Conservation (phyloP, 176 grass and related monocot species). For the Neostapfia colusana region DNA sequence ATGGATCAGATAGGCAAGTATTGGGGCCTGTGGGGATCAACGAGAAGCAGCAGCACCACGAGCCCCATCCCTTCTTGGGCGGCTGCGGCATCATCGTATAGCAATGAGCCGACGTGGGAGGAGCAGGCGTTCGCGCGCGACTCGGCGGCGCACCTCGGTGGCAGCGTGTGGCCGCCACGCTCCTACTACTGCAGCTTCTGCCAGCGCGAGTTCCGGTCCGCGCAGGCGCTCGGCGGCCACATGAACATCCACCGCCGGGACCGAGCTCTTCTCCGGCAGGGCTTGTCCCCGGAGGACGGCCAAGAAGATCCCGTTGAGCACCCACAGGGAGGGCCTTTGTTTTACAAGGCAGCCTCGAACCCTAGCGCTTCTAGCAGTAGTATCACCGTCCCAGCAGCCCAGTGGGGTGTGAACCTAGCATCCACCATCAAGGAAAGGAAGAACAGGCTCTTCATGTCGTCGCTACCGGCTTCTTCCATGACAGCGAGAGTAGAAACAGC, state of each 20-base stretch:
- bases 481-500: conserved; percentile 10
- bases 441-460: conserved; percentile 21
- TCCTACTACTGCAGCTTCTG: conserved; percentile 93
- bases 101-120: conserved; percentile 63
- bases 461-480: too few relatives aligned
- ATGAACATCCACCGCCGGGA: conserved; percentile 97
- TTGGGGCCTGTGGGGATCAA: conserved; percentile 24
- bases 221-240: conserved; percentile 93
- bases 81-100: too few relatives aligned
- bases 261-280: conserved; percentile 62
- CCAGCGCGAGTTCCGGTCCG: conserved; percentile 81
- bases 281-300: conserved; percentile 2
- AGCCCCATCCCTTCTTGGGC: too few relatives aligned
- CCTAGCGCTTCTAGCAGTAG: conserved; percentile 11
- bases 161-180: conserved; percentile 83
- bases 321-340: conserved; percentile 1
- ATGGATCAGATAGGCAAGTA: conserved; percentile 45
- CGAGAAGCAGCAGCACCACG: background rate
- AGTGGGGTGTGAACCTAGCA: conserved; percentile 8
- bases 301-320: background rate
- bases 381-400: background rate
- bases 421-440: conserved; percentile 39
- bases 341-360: conserved; percentile 10
- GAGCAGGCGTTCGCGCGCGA: conserved; percentile 85
- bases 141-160: conserved; percentile 49